phyloP scores from a whole-genome alignment of 345 rosid species.

The Clausena lansium region DNA sequence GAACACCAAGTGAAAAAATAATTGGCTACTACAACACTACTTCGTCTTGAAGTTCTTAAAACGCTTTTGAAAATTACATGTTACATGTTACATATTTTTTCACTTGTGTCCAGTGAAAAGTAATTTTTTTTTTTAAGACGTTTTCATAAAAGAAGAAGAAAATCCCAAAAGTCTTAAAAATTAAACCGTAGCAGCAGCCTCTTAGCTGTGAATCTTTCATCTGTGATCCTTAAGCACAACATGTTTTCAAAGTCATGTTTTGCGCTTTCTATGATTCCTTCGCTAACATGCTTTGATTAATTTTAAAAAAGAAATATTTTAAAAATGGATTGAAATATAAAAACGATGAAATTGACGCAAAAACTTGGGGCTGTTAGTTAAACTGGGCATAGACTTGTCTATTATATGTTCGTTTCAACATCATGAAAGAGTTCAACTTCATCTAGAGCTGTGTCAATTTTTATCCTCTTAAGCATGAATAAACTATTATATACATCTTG shows the following conservation, averaged over 20 bases:
- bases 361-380: not conserved
- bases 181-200: not conserved
- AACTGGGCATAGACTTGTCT: not conserved
- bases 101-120: too few relatives aligned
- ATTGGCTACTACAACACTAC: too few relatives aligned
- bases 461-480: slow-evolving; percentile 19
- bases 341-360: not conserved
- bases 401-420: not conserved
- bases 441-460: slow-evolving; percentile 9
- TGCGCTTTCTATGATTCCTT: not conserved
- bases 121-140: too few relatives aligned
- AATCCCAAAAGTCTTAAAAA: not conserved
- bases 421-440: not conserved
- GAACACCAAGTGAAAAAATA: too few relatives aligned
- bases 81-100: too few relatives aligned
- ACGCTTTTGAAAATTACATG: too few relatives aligned
- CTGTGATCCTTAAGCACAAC: not conserved
- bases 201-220: too few relatives aligned
- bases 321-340: not conserved
- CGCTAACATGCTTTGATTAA: not conserved
- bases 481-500: slow-evolving; percentile 1
- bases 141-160: too few relatives aligned
- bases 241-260: not conserved
- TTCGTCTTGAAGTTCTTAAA: too few relatives aligned
- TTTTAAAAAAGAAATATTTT: not conserved